A percentile compares a stretch with the other conserved stretches of the same genome.
Conservation (phyloP, 2,329 filamentous ascomycete species). For the Aureobasidium sp. region DNA sequence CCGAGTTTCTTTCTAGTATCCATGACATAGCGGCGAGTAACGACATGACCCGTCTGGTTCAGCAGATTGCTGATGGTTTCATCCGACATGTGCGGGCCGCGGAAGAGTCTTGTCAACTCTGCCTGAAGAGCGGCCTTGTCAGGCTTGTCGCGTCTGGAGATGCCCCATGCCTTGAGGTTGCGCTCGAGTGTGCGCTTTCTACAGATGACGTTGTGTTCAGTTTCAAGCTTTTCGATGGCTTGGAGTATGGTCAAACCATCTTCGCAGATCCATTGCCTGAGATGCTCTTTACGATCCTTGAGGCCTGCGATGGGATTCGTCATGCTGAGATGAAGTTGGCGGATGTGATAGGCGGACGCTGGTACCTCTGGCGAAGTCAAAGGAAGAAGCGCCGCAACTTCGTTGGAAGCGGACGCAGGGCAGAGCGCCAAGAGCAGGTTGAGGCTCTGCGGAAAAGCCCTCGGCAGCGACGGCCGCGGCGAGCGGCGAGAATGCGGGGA, state of each 20-base stretch:
- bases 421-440: background rate
- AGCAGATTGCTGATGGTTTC: background rate
- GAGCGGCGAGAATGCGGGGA: background rate
- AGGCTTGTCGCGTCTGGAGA: background rate
- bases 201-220: constrained; percentile 3
- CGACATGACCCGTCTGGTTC: background rate
- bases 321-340: background rate
- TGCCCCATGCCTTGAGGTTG: background rate
- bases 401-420: background rate
- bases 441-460: constrained; percentile 11
- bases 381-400: background rate
- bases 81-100: background rate
- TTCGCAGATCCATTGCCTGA: background rate
- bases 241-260: background rate
- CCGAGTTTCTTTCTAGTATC: background rate
- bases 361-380: background rate
- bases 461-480: background rate
- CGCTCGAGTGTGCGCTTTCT: constrained; percentile 5
- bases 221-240: background rate
- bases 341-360: background rate
- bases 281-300: background rate
- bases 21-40: background rate
- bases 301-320: background rate
- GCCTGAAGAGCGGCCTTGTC: background rate
- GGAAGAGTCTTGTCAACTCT: background rate